Evolutionary conservation across 306 rosid species (phyloP).

Genomic region (Prinsepia uniflora): DNA sequence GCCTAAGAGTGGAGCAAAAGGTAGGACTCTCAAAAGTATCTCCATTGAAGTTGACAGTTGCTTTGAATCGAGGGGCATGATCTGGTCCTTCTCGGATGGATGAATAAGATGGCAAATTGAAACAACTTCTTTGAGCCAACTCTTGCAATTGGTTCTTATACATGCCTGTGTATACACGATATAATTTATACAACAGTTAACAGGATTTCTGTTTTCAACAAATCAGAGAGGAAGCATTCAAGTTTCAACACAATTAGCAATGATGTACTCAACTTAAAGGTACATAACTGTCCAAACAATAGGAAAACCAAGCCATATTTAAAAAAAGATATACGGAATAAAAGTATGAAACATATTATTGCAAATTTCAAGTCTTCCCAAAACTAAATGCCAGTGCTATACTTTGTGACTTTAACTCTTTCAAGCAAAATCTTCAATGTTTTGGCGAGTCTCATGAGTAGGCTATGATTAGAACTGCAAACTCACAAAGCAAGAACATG

Average conservation of each 20-base stretch:
- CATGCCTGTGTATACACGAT: conserved; percentile 49
- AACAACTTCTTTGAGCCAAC: conserved; percentile 90
- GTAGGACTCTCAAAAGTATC: conserved; percentile 78
- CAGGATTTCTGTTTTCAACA: background rate
- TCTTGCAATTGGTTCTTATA: conserved; percentile 73
- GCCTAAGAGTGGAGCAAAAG: conserved; percentile 73
- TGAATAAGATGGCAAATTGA: conserved; percentile 81
- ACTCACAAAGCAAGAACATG: background rate
- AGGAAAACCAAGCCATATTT: background rate
- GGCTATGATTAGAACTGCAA: background rate
- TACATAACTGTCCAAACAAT: background rate
- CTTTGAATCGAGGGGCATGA: conserved; percentile 86
- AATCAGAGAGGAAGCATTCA: background rate
- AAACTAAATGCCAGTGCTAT: background rate
- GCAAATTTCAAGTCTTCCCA: background rate
- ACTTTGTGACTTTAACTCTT: background rate
- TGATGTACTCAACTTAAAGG: background rate
- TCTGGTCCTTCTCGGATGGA: conserved; percentile 91
- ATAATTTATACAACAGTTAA: conserved; percentile 3
- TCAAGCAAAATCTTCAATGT: background rate
- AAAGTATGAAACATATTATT: background rate
- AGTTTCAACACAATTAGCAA: background rate
- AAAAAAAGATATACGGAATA: background rate
- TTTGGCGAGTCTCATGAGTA: too few species aligned
- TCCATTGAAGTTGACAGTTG: conserved; percentile 78